A percentile compares a stretch with the other conserved stretches of the same genome.
Conservation (phyloP, 2,329 filamentous ascomycete genomes). For the Fonsecaea pugnacius region DNA sequence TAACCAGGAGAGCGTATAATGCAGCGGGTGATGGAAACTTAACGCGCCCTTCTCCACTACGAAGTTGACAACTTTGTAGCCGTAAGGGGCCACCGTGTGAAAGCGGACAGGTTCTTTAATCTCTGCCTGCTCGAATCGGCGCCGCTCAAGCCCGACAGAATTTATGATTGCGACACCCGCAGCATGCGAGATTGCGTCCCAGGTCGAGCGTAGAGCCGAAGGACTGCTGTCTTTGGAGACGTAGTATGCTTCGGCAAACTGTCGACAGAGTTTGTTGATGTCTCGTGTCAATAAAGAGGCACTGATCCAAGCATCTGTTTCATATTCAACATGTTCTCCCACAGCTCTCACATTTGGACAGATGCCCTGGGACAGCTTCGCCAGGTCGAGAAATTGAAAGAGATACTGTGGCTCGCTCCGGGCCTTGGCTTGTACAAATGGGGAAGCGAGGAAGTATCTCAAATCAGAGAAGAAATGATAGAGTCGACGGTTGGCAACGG, state of each 20-base stretch:
- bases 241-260: slow-evolving; percentile 81
- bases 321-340: slow-evolving; percentile 96
- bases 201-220: slow-evolving; percentile 35
- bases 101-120: slow-evolving; percentile 85
- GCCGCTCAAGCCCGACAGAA: slow-evolving; percentile 84
- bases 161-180: slow-evolving; percentile 85
- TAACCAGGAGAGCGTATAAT: slow-evolving; percentile 95
- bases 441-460: slow-evolving; percentile 84
- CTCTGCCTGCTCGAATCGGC: slow-evolving; percentile 82
- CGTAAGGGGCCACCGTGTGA: slow-evolving; percentile 62
- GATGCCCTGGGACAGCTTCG: slow-evolving; percentile 95
- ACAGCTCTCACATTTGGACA: slow-evolving; percentile 91
- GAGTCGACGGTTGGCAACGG: slow-evolving; percentile 91
- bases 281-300: slow-evolving; percentile 92
- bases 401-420: slow-evolving; percentile 84
- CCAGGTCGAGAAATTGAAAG: slow-evolving; percentile 90
- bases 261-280: slow-evolving; percentile 87
- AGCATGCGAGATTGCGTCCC: slow-evolving; percentile 69
- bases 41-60: slow-evolving; percentile 86
- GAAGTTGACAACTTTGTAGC: slow-evolving; percentile 75
- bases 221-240: slow-evolving; percentile 25
- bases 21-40: slow-evolving; percentile 95
- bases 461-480: slow-evolving; percentile 98
- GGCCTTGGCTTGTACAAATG: slow-evolving; percentile 83
- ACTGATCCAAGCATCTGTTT: slow-evolving; percentile 97